Evolutionary conservation across 1,284 basidiomycete species (phyloP), one percentile per base, ranked within the genome.

Genomic region (Lentinula novae-zelandiae): DNA sequence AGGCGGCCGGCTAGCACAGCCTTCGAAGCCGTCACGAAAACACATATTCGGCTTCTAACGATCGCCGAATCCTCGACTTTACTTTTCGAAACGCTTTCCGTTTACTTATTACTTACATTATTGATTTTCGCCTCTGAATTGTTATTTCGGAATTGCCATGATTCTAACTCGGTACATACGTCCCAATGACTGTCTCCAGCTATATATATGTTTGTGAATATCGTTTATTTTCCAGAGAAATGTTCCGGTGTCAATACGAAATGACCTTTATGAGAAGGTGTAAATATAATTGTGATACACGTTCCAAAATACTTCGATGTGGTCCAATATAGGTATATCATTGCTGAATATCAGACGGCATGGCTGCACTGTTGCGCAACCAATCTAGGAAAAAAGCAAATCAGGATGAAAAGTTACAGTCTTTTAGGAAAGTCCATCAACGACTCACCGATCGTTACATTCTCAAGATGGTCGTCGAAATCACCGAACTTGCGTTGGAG

Each of bases 391-490:
- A 46, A 17, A 17, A 6, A n/a, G 5, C 12, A 15, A 48, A 39
- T 22, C 20, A 50, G n/a, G 17, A 48, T 13, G 13, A 49, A 8
- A 39, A 50, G 8, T 20, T 9, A 2, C 15, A 27, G 22, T 27
- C 22, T 46, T 22, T 6, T 50, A 27, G 15, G 20, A 59, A 22
- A 53, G 20, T n/a, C 9, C 13, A 64, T 46, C 17, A 33, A 33
- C 13, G 13, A 59, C 75, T 57, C 57, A 78, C 80, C 84, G 66
- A 89, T 83, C 15, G 79, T 80, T 52, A 86, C 84, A 71, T 90
- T 85, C 70, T 90, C 89, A 55, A 92, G 69, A 73, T 92, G 87
- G 65, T 90, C 89, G 63, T 92, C 90, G 64, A 90, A 92, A 69
- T 92, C 89, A 5, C 84, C 86, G 58, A 92, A 84, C 49, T 78